Conservation (phyloP, 441 rosid genomes). For the Rhodomyrtus psidioides region DNA sequence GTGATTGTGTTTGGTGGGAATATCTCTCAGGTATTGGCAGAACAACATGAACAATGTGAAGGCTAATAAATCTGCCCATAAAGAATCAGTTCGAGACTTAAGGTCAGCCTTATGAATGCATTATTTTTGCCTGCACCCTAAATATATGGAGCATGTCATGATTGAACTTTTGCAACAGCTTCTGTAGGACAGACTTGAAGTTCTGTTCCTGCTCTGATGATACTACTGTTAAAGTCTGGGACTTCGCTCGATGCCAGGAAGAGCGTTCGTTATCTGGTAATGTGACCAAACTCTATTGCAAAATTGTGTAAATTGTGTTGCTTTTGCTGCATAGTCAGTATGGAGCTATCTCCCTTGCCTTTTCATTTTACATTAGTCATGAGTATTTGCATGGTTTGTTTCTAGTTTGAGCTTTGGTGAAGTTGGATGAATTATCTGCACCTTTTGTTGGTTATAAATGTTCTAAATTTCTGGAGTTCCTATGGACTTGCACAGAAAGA, state of each 20-base stretch:
- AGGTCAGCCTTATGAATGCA: slow-evolving; percentile 31
- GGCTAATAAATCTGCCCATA: slow-evolving; percentile 92
- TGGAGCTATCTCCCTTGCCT: neutral
- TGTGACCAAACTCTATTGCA: slow-evolving; percentile 30
- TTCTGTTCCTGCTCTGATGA: slow-evolving; percentile 99
- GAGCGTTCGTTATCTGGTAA: slow-evolving; percentile 91
- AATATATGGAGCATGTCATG: neutral
- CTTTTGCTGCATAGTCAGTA: neutral
- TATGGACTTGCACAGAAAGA: neutral
- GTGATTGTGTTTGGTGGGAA: neutral
- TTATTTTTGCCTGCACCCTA: neutral
- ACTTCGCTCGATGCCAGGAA: slow-evolving; percentile 88
- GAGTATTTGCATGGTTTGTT: neutral
- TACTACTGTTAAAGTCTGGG: slow-evolving; percentile 97
- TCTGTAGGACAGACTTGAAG: slow-evolving; percentile 95
- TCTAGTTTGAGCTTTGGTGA: neutral
- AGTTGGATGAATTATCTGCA: neutral
- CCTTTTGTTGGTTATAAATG: neutral
- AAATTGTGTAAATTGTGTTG: neutral
- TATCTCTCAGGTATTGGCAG: slow-evolving; percentile 81
- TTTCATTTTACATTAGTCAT: neutral
- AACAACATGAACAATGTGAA: slow-evolving; percentile 97
- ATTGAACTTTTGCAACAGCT: slow-evolving; percentile 43
- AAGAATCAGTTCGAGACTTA: slow-evolving; percentile 87
- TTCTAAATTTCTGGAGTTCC: neutral